Evolutionary conservation across 106 monocot genomes (phyloP), one percentile per base, ranked within the genome.

Genomic region (Dioscorea dumetorum): DNA sequence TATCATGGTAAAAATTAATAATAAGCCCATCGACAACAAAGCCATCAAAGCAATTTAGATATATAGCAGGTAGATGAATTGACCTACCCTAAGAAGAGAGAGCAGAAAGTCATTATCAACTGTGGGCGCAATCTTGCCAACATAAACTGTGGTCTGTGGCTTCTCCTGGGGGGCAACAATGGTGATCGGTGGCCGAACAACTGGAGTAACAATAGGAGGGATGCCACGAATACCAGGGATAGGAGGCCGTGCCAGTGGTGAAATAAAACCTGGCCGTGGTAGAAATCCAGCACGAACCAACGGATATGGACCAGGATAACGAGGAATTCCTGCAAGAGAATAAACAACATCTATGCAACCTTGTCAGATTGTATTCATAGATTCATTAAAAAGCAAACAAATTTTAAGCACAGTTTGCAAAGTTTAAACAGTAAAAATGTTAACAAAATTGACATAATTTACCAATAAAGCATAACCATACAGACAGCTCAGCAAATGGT

Each of bases 141-240:
- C 87, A 81, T 99, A 99, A 58, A 99, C 89, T 31, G 97, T 92
- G 11, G 97, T 99, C 60, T 92, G 97, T 66, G 97, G 97, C 69
- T 92, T 99, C 72, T 99, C 97, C 48, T 84, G 35, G 35, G 84
- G 85, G 48, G 97, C 63, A 78, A 84, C 84, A 73, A 82, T 64
- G 41, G 97, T 88, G 67, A 80, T 70, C 74, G 64, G 57, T 60
- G 97, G 87, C 34, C 92, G 78, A 20, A 81, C 70, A 4, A 79
- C n/a, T 49, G 84, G 89, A 11, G 83, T 66, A 62, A 77, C 61
- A 33, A 86, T 61, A 22, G 85, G 80, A 66, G 84, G 89, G 35
- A 72, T 23, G 33, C 82, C 79, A 65, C 81, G 80, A 53, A 89
- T 70, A 31, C 86, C 82, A 50, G 79, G 77, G 21, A 91, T 73